phyloP scores from a whole-genome alignment of 2,329 filamentous ascomycete genomes.

The Pyrenochaeta sp. region DNA sequence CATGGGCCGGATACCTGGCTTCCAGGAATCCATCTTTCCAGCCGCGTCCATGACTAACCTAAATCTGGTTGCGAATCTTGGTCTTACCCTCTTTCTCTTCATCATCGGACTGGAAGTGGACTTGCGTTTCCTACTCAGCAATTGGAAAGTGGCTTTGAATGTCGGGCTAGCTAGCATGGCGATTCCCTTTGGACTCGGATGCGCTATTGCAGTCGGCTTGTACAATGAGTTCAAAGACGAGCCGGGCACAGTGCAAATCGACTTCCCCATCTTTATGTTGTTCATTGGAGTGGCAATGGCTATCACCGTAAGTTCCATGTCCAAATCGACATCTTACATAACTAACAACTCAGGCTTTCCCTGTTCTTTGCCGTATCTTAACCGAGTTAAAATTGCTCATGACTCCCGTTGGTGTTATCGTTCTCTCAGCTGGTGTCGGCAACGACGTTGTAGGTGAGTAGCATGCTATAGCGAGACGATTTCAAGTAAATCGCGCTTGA shows the following conservation, averaged over 20 bases:
- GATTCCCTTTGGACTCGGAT: conserved; percentile 83
- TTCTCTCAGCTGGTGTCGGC: conserved; percentile 87
- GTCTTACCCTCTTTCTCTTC: conserved; percentile 85
- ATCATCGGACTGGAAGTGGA: conserved; percentile 89
- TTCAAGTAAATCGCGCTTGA: neutral
- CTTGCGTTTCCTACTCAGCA: conserved; percentile 76
- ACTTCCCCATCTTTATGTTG: conserved; percentile 70
- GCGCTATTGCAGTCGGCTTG: conserved; percentile 80
- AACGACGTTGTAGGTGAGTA: conserved; percentile 78
- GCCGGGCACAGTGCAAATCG: conserved; percentile 63
- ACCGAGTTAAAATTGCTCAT: conserved; percentile 87
- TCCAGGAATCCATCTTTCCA: conserved; percentile 80
- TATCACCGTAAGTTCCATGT: conserved; percentile 72
- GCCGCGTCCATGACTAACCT: conserved; percentile 76
- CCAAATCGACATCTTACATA: neutral
- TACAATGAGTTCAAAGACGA: conserved; percentile 76
- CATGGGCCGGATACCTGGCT: conserved; percentile 85
- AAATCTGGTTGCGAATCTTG: conserved; percentile 81
- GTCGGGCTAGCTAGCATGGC: conserved; percentile 83
- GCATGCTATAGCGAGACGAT: neutral
- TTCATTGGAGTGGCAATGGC: conserved; percentile 95
- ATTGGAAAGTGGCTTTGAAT: conserved; percentile 81
- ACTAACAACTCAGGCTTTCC: conserved; percentile 67
- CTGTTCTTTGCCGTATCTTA: conserved; percentile 91
- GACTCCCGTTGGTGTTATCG: conserved; percentile 86